These are phyloP conservation scores for Imleria badia DNA, from an alignment of 768 basidiomycete species.

Conservation along the genomic window DNA sequence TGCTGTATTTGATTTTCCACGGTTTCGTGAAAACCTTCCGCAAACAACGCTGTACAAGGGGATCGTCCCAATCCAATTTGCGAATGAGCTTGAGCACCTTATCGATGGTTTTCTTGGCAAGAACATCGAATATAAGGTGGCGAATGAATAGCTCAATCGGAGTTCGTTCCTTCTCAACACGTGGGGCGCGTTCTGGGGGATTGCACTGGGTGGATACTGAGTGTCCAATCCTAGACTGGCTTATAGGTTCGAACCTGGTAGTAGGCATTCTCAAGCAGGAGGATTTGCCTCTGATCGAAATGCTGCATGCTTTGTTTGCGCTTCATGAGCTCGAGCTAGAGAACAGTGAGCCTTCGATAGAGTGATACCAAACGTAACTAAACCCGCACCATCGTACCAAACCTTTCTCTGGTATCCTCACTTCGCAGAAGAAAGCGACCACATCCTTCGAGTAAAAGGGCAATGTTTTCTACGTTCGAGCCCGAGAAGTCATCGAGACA, in stretches of 20 bases:
- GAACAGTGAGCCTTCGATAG: conserved; percentile 8
- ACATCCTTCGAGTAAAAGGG: conserved; percentile 89
- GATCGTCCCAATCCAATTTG: conserved; percentile 95
- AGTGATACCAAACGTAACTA: neutral
- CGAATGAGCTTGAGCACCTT: conserved; percentile 92
- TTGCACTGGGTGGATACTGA: conserved; percentile 68
- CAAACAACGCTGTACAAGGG: conserved; percentile 55
- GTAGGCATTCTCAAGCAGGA: conserved; percentile 96
- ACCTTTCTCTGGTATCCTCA: conserved; percentile 85
- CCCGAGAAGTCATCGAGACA: conserved; percentile 94
- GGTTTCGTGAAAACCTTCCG: conserved; percentile 95
- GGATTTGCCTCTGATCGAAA: conserved; percentile 85
- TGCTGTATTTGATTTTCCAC: conserved; percentile 95
- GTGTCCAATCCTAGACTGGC: conserved; percentile 2
- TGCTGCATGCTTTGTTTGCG: conserved; percentile 93
- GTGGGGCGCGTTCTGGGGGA: conserved; percentile 89
- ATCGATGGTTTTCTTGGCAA: conserved; percentile 92
- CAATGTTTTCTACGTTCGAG: conserved; percentile 90
- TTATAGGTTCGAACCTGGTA: conserved; percentile 65
- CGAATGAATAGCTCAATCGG: conserved; percentile 93
- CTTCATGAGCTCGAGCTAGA: conserved; percentile 87
- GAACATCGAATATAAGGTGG: conserved; percentile 91
- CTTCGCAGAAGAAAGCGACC: conserved; percentile 87
- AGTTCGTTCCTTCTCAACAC: conserved; percentile 80
- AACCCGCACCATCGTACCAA: conserved; percentile 75